Evolutionary conservation across 805 yeast species (phyloP), one percentile per base, ranked within the genome.

Genomic region (Candida nonsorbophila): DNA sequence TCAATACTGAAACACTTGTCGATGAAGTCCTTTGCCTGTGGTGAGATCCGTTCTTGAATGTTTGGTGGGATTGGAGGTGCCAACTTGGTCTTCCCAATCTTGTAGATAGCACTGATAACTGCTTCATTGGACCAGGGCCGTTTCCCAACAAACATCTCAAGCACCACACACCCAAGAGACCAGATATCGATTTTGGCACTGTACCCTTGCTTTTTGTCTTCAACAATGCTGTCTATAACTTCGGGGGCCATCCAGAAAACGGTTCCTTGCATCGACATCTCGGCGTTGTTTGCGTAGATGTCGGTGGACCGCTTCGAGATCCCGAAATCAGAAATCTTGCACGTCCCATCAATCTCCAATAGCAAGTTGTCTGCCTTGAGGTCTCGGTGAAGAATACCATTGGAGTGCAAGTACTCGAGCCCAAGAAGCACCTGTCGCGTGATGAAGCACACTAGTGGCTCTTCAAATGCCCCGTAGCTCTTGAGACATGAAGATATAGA

Each of bases 211-310:
- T 79, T 79, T 42, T 72, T 72, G 42, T 76, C 74, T 38, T 77
- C 80, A 3, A 75, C 78, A 13, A 77, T 77, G 34, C 85, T 86
- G 51, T 87, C 90, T 28, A 92, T 87, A 40, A 94, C 95, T 51
- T 92, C 99, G 0, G 99, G 99, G 1, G 99, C 99, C 98, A 92
- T 92, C 98, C 98, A 92, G 54, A 88, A 92, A 1, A 94, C 86
- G 0, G 98, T 88, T 14, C 99, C 99, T 56, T 94, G 95, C 94
- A 85, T 86, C 8, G 97, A 88, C 95, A 88, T 84, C 32, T 86
- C 96, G 4, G 95, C 86, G 45, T 85, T 79, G 53, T 92, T 87
- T 17, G 84, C 79, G 52, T 92, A 90, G 14, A 90, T 84, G 50
- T 92, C 88, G 30, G 56, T 48, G 1, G 67, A 58, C 47, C 78